These are phyloP conservation scores for Astrothelium macrocarpum DNA, from an alignment of 495 filamentous ascomycete species.

Conservation along the genomic window DNA sequence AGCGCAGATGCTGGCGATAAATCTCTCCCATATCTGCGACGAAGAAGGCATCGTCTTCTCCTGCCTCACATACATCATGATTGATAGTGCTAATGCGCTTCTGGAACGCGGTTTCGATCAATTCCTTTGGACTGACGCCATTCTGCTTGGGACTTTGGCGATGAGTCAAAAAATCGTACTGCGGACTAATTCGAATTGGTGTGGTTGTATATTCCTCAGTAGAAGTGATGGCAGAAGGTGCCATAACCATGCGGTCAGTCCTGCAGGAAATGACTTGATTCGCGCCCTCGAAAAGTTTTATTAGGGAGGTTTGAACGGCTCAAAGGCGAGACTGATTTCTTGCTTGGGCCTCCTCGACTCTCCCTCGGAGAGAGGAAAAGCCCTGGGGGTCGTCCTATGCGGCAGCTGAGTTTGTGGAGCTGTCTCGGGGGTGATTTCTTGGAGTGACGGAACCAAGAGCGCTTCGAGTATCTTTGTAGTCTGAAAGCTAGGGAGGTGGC, in stretches of 20 bases:
- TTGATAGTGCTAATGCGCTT: slow-evolving; percentile 72
- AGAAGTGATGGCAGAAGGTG: slow-evolving; percentile 57
- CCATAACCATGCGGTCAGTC: slow-evolving; percentile 50
- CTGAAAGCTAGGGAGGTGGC: slow-evolving; percentile 52
- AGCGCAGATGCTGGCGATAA: slow-evolving; percentile 95
- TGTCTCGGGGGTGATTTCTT: slow-evolving; percentile 45
- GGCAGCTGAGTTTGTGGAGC: slow-evolving; percentile 73
- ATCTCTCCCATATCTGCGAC: slow-evolving; percentile 97
- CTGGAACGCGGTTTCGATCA: slow-evolving; percentile 74
- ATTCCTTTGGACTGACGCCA: slow-evolving; percentile 26
- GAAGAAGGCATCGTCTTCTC: slow-evolving; percentile 95
- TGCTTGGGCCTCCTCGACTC: slow-evolving; percentile 85
- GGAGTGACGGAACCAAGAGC: slow-evolving; percentile 35
- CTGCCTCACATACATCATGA: slow-evolving; percentile 72
- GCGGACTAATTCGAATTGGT: neutral
- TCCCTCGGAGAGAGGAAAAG: slow-evolving; percentile 96
- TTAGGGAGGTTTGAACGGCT: slow-evolving; percentile 89
- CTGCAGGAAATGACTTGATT: slow-evolving; percentile 23
- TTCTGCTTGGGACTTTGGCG: slow-evolving; percentile 15
- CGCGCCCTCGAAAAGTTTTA: slow-evolving; percentile 21
- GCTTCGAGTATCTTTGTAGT: slow-evolving; percentile 37
- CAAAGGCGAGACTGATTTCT: slow-evolving; percentile 66
- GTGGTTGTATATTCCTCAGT: slow-evolving; percentile 28
- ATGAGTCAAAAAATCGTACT: slow-evolving; percentile 18
- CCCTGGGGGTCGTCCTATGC: slow-evolving; percentile 92